phyloP scores from a whole-genome alignment of 2,329 filamentous ascomycete species.

The Xylariaceae sp. region DNA sequence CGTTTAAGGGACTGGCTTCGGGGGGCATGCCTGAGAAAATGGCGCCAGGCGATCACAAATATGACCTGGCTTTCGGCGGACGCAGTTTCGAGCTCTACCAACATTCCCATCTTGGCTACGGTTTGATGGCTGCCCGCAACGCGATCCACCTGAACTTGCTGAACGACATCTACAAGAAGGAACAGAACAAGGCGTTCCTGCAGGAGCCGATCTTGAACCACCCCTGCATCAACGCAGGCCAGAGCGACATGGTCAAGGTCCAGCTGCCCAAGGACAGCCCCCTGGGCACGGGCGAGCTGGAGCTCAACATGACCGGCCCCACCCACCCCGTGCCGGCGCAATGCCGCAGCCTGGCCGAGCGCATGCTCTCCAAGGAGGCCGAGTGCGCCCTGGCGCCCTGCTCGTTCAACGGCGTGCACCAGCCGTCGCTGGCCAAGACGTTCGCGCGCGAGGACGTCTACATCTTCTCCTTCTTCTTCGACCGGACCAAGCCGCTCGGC shows the following conservation, averaged over 20 bases:
- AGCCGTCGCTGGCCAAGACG: slow-evolving; percentile 85
- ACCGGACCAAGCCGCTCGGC: slow-evolving; percentile 85
- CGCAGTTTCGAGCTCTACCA: slow-evolving; percentile 91
- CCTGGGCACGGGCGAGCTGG: slow-evolving; percentile 52
- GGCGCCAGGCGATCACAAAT: slow-evolving; percentile 90
- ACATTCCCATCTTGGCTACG: slow-evolving; percentile 95
- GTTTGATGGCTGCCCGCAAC: slow-evolving; percentile 89
- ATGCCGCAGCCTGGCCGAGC: slow-evolving; percentile 84
- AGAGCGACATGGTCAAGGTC: slow-evolving; percentile 66
- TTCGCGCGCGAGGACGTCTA: slow-evolving; percentile 88
- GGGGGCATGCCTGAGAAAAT: slow-evolving; percentile 83
- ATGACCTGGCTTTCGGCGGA: slow-evolving; percentile 82
- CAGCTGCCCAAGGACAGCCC: slow-evolving; percentile 58
- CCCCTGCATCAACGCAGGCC: slow-evolving; percentile 69
- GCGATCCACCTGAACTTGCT: slow-evolving; percentile 73
- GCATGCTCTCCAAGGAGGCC: slow-evolving; percentile 80
- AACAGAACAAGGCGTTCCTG: slow-evolving; percentile 38
- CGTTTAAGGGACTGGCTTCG: slow-evolving; percentile 63
- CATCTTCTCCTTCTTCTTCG: slow-evolving; percentile 97
- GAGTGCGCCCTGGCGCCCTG: slow-evolving; percentile 81
- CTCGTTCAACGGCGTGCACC: slow-evolving; percentile 96
- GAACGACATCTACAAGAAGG: slow-evolving; percentile 58
- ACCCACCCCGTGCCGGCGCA: slow-evolving; percentile 67
- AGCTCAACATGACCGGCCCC: slow-evolving; percentile 84
- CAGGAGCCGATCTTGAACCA: slow-evolving; percentile 31